phyloP scores from a whole-genome alignment of 2,329 filamentous ascomycete genomes.

The Lecanoromycetidae sp. region DNA sequence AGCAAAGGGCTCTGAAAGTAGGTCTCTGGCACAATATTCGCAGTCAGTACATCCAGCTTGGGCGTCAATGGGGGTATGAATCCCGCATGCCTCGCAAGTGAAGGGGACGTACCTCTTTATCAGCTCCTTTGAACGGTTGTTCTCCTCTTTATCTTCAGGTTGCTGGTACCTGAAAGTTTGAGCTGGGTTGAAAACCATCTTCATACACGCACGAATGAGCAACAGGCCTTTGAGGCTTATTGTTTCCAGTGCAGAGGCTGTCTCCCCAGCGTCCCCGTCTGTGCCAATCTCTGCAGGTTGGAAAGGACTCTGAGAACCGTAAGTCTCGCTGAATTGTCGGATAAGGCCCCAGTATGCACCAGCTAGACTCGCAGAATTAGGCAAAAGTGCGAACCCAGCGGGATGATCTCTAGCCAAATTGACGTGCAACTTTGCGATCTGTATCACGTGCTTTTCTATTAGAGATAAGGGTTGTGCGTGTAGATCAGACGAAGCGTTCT shows the following conservation, averaged over 20 bases:
- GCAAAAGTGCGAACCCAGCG: slow-evolving; percentile 69
- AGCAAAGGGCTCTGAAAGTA: slow-evolving; percentile 67
- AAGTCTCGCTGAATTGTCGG: slow-evolving; percentile 62
- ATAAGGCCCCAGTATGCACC: slow-evolving; percentile 78
- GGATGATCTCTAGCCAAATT: slow-evolving; percentile 72
- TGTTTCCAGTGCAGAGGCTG: slow-evolving; percentile 54
- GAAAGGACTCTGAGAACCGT: slow-evolving; percentile 36
- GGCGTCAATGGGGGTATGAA: no score
- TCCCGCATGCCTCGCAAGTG: no score
- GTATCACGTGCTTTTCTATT: slow-evolving; percentile 75
- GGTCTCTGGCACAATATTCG: no score
- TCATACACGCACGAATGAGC: slow-evolving; percentile 68
- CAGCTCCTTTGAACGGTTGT: slow-evolving; percentile 53
- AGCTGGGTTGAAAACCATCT: slow-evolving; percentile 68
- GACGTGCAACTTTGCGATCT: slow-evolving; percentile 83
- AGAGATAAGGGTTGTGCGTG: slow-evolving; percentile 43
- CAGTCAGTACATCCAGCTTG: no score
- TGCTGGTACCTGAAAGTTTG: slow-evolving; percentile 77
- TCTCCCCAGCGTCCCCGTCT: slow-evolving; percentile 37
- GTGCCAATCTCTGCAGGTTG: slow-evolving; percentile 25
- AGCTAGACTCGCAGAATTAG: slow-evolving; percentile 64
- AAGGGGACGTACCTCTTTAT: no score
- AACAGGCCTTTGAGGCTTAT: slow-evolving; percentile 73
- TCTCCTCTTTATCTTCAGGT: slow-evolving; percentile 62
- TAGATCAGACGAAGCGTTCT: slow-evolving; percentile 43